A percentile compares a stretch with the other conserved stretches of the same genome.
These are phyloP conservation scores for Acacia confusa DNA, from an alignment of 306 rosid genomes.

Conservation along the genomic window DNA sequence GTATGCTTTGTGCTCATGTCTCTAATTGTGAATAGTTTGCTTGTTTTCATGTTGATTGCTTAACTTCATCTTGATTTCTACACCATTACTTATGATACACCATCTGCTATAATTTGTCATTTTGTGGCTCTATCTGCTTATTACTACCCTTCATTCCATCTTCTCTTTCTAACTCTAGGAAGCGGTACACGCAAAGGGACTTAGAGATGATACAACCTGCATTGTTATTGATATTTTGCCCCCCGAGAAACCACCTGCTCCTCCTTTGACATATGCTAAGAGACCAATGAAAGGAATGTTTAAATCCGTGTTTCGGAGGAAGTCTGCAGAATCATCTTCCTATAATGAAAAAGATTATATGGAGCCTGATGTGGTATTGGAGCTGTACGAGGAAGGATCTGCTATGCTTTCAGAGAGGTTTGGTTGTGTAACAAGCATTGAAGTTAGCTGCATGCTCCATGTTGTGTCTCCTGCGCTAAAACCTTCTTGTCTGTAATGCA, in stretches of 20 bases:
- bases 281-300: conserved; percentile 79
- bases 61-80: conserved; percentile 22
- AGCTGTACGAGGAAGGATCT: conserved; percentile 92
- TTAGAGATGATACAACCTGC: conserved; percentile 98
- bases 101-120: not conserved
- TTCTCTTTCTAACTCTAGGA: conserved; percentile 58
- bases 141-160: conserved; percentile 1
- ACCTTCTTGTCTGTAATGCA: conserved; percentile 49
- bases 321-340: conserved; percentile 73
- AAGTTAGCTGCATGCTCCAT: not conserved
- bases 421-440: conserved; percentile 32
- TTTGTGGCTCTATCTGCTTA: not conserved
- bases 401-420: conserved; percentile 97
- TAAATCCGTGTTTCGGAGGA: conserved; percentile 82
- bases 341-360: conserved; percentile 65
- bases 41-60: conserved; percentile 9
- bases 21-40: conserved; percentile 17
- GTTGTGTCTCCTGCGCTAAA: conserved; percentile 24
- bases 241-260: conserved; percentile 69
- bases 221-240: conserved; percentile 83
- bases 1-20: conserved; percentile 41
- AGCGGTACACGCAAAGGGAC: conserved; percentile 87
- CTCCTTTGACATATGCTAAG: conserved; percentile 51
- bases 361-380: conserved; percentile 83
- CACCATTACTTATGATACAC: not conserved